Base-by-base conservation (phyloP, 1,284 basidiomycete genomes). In the Apiotrichum sp. region DNA sequence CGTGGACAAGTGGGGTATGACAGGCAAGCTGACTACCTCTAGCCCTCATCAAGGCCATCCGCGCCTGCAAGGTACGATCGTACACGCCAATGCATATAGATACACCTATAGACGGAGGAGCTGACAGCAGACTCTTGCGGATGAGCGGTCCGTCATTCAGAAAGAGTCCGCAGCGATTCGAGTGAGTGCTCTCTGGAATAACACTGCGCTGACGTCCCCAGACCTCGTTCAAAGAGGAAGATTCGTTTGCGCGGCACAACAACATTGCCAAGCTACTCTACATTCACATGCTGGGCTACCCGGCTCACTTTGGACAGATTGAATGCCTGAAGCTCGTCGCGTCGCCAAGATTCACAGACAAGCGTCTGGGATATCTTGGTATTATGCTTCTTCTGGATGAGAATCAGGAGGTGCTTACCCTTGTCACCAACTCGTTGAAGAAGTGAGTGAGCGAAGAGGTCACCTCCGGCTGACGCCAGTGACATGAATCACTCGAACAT, bases 401-500 rank as follows among this genome's bases (percentile, higher is more conserved):
- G 80, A 98, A 91, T 68, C 93, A 96, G 70, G 95, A 98, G 76
- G 95, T 98, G 0, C 80, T 99, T 63, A 99, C 92, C 2, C 81
- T 99, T 40, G 95, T 99, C 50, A 98, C 96, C 33, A 99, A 98
- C 74, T 96, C 93, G 34, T 78, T 98, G 66, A 99, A 99, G 79
- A 99, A 98, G 93, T 97, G 71, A 65, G 87, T 80, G 5, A 8
- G 10, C 11, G 29, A 14, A n/a, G 0, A 6, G 39, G 6, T 6
- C 3, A 9, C 11, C 2, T 6, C 34, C 40, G 3, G 47, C 56
- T 67, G 44, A 58, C 50, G 10, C 3, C 47, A 98, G 93, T 77
- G 96, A 98, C 78, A 93, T 99, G 92, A 98, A 98, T 76, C 93
- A 98, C 78, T 88, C 93, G 10, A 98, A 98, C 78, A 97, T 97